These are phyloP conservation scores for Laetiporus sulphureus DNA, from an alignment of 1,284 basidiomycete species.

Conservation along the genomic window DNA sequence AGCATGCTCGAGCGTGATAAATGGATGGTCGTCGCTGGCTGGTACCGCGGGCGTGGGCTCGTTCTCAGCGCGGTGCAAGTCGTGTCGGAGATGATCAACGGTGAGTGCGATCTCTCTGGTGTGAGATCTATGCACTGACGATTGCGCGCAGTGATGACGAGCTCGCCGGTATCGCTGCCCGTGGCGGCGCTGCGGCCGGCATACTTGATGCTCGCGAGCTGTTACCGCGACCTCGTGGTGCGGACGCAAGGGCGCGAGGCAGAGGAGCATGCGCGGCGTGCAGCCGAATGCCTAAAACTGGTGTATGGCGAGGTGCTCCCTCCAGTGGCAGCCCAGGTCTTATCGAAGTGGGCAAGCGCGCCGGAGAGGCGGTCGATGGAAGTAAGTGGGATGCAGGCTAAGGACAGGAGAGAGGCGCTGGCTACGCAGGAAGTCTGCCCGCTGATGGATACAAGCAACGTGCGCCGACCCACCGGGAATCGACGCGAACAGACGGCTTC, in stretches of 20 bases:
- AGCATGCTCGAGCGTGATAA: constrained; percentile 36
- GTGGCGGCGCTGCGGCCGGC: constrained; percentile 39
- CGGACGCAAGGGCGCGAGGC: constrained; percentile 18
- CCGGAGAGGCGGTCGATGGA: too few species aligned
- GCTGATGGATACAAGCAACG: constrained; percentile 3
- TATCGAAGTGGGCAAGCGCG: too few species aligned
- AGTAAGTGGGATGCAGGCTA: too few species aligned
- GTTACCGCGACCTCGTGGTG: constrained; percentile 40
- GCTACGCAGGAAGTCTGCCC: too few species aligned
- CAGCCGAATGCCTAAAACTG: constrained; percentile 41
- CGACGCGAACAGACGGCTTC: not conserved
- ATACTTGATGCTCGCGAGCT: constrained; percentile 46
- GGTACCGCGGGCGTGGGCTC: constrained; percentile 44
- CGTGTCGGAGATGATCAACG: constrained; percentile 40
- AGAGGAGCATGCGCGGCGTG: constrained; percentile 31
- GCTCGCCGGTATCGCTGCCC: constrained; percentile 25
- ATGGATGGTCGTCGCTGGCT: constrained; percentile 49
- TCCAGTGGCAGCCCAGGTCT: too few species aligned
- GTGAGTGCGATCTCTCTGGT: constrained; percentile 22
- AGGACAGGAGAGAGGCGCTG: too few species aligned
- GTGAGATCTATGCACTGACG: constrained; percentile 4
- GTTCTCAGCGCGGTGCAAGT: constrained; percentile 37
- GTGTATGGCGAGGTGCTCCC: constrained; percentile 35
- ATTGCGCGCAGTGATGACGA: constrained; percentile 29
- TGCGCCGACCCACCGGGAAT: not conserved